A percentile compares a stretch with the other conserved stretches of the same genome.
Evolutionary conservation across 768 basidiomycete species (phyloP).

Genomic region (Pulveroboletus frians): DNA sequence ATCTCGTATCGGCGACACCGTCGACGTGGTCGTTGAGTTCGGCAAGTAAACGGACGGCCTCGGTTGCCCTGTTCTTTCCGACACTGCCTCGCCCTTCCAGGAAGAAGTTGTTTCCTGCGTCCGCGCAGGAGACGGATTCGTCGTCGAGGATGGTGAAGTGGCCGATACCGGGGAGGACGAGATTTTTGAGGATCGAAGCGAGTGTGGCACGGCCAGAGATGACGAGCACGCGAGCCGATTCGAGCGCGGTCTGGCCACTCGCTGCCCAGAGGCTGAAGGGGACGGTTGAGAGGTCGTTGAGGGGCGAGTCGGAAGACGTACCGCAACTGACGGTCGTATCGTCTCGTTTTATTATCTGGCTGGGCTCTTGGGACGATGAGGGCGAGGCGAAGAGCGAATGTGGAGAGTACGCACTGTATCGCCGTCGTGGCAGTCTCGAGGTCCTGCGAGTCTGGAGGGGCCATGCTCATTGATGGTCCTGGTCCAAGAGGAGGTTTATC

Average conservation of each 20-base stretch:
- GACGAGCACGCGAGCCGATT: slow-evolving; percentile 76
- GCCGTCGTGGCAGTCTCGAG: slow-evolving; percentile 43
- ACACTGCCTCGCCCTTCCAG: slow-evolving; percentile 71
- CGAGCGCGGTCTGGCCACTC: slow-evolving; percentile 84
- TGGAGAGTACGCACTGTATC: slow-evolving; percentile 28
- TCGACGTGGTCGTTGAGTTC: slow-evolving; percentile 90
- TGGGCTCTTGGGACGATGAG: slow-evolving; percentile 38
- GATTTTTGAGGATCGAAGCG: slow-evolving; percentile 90
- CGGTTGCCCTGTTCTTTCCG: slow-evolving; percentile 72
- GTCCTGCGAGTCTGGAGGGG: slow-evolving; percentile 40
- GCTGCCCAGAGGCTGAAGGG: slow-evolving; percentile 80
- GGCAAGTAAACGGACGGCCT: slow-evolving; percentile 67
- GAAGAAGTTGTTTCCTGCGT: slow-evolving; percentile 97
- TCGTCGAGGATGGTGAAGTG: slow-evolving; percentile 88
- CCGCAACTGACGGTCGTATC: slow-evolving; percentile 95
- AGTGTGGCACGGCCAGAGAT: slow-evolving; percentile 78
- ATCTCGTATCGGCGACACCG: slow-evolving; percentile 55
- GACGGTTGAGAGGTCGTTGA: neutral
- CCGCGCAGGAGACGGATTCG: slow-evolving; percentile 53
- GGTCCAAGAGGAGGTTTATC: neutral
- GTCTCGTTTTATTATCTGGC: slow-evolving; percentile 82
- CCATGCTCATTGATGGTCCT: slow-evolving; percentile 19
- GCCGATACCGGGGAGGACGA: slow-evolving; percentile 95
- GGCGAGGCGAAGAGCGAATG: neutral
- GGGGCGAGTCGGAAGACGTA: slow-evolving; percentile 28